Evolutionary conservation across 2,329 filamentous ascomycete genomes (phyloP), one percentile per base, ranked within the genome.

Genomic region (Aspergillus glaucus): DNA sequence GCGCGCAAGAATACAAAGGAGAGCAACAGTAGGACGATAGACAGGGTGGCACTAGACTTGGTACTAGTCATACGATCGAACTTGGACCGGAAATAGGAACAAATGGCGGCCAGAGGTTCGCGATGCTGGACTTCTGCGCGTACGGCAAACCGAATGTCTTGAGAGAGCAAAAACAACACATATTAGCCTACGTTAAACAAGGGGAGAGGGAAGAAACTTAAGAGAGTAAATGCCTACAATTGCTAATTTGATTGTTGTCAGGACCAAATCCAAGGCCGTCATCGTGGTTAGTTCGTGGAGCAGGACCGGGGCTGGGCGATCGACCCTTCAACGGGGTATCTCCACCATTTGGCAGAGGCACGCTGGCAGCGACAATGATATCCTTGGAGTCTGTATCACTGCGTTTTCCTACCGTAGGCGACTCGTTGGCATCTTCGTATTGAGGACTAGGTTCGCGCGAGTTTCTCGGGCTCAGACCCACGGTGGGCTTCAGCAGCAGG

Each of bases 71-170:
- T 70, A 46, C 76, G 68, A 48, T 77, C 73, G 55, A 86, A 77
- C 52, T 77, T 79, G 51, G 71, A 75, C 55, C 81, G 81, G 50
- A 89, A 57, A 51, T 82, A 85, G 46, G 75, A 77, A 57, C 91
- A 77, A 41, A 80, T 78, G 15, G 86, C 79, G 62, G 94, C 88
- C 58, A 95, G 86, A 12, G 88, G 88, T 62, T 92, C 88, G 43
- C 87, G 82, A 63, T 95, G 90, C 62, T 92, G 87, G 26, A 94
- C 87, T 73, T 95, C 90, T 52, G 90, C 87, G 60, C 87, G 84
- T 53, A 95, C 79, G 45, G 88, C 87, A 69, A 96, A 91, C 55
- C 90, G 87, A 61, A 95, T 88, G 70, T 92, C 89, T 93, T 67
- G 37, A 55, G 48, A 12, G 14, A 52, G 26, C 26, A 9, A 50